Percentiles rank a stretch among this genome's conserved stretches.
These are phyloP conservation scores for Durusdinium trenchii DNA, from an alignment of 73 alveolate species.

Conservation along the genomic window DNA sequence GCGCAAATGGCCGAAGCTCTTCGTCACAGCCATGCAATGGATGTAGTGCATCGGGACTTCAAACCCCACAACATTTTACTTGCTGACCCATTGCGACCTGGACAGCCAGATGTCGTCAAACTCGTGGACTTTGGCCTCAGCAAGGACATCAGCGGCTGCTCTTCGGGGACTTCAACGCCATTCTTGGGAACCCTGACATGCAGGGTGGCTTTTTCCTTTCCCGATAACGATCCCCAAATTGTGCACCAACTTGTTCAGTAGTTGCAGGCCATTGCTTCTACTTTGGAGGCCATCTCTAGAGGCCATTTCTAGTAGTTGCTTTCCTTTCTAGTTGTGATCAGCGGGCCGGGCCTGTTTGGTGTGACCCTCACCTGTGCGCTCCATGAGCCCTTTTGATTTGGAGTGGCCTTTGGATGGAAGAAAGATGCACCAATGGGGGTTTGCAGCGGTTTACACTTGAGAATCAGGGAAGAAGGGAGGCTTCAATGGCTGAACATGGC, in stretches of 20 bases:
- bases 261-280: background rate
- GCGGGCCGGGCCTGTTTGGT: too few relatives aligned
- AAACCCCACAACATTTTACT: slow-evolving; percentile 93
- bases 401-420: too few relatives aligned
- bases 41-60: slow-evolving; percentile 94
- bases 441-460: too few relatives aligned
- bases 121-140: slow-evolving; percentile 89
- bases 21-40: slow-evolving; percentile 93
- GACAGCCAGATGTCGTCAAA: slow-evolving; percentile 92
- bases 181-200: slow-evolving; percentile 68
- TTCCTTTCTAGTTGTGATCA: too few relatives aligned
- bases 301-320: too few relatives aligned
- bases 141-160: slow-evolving; percentile 94
- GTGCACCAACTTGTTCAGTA: too few relatives aligned
- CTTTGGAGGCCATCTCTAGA: background rate
- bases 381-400: too few relatives aligned
- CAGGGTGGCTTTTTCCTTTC: background rate
- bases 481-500: too few relatives aligned
- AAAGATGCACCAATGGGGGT: too few relatives aligned
- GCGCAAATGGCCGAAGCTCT: slow-evolving; percentile 93
- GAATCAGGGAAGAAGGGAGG: too few relatives aligned
- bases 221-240: too few relatives aligned
- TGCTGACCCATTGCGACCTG: slow-evolving; percentile 82
- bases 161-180: slow-evolving; percentile 85
- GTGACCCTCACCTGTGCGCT: too few relatives aligned